Evolutionary conservation across 2,329 filamentous ascomycete species (phyloP), one percentile per base, ranked within the genome.

Genomic region (Paecilomyces formosus): DNA sequence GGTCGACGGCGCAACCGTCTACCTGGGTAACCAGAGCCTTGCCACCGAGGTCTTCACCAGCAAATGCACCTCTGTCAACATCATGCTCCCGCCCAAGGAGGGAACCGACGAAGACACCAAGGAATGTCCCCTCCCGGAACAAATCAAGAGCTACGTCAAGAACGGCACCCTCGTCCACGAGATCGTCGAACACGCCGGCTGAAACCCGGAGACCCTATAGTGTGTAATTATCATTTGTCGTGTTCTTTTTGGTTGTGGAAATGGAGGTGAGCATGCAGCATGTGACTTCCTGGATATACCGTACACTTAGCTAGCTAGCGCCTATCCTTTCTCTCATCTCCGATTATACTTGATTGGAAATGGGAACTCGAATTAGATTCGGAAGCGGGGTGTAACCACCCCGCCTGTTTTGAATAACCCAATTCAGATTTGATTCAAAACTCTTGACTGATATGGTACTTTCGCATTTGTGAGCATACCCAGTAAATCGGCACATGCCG

Each of bases 181-280:
- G 82, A 97, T 99, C 73, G 94, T 99, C 18, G 92, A 94, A 68
- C 93, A 97, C 77, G 86, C 89, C 63, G 92, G 93, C 58, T 97
- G 81, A 61, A 52, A 28, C 12, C 8, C 6, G 30, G 30, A 1
- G 30, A 26, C 9, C 21, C 22, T 52, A 15, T 28, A 11, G 12
- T 52, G 50, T 45, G 39, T 45, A 45, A 45, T 45, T 45, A 45
- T 26, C 24, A 26, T 26, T 26, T 26, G 3, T 26, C 6, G 24
- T 26, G 30, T 9, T 45, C 50, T 52, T 52, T 52, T 52, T 52
- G 53, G 3, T 33, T 30, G 51, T 54, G 51, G 15, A n/a, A 28
- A 15, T 18, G 35, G 35, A 45, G 39, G 30, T 49, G 50, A 45
- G 39, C 39, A 31, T 35, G 51, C 15, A n/a, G 55, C 24, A 51